These are phyloP conservation scores for Strobilomyces echinocephalus DNA, from an alignment of 768 basidiomycete genomes.

Conservation along the genomic window DNA sequence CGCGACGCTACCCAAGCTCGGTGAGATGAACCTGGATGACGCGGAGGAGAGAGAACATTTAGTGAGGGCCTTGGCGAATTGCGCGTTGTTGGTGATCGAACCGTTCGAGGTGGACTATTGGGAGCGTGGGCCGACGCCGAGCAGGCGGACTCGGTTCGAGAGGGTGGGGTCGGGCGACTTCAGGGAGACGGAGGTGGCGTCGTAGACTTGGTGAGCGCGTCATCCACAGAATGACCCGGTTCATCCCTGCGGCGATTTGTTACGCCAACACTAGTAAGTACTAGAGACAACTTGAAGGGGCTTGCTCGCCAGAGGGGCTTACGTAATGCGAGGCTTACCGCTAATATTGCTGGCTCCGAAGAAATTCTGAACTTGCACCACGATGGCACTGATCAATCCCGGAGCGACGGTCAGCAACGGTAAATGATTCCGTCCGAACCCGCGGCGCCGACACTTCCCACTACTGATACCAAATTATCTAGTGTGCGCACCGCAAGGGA, in stretches of 20 bases:
- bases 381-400: too few relatives aligned
- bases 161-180: conserved; percentile 20
- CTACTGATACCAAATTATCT: background rate
- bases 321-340: too few relatives aligned
- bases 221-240: background rate
- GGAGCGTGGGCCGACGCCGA: conserved; percentile 53
- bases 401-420: background rate
- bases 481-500: background rate
- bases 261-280: too few relatives aligned
- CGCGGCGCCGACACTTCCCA: background rate
- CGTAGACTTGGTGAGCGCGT: too few relatives aligned
- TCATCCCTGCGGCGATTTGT: background rate
- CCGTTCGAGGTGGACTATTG: conserved; percentile 45
- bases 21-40: conserved; percentile 33
- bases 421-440: background rate
- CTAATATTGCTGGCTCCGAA: too few relatives aligned
- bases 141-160: conserved; percentile 53
- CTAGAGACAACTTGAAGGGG: too few relatives aligned
- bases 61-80: conserved; percentile 57
- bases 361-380: too few relatives aligned
- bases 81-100: conserved; percentile 69
- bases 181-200: too few relatives aligned
- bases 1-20: conserved; percentile 44
- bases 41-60: conserved; percentile 43
- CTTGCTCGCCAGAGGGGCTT: too few relatives aligned